Evolutionary conservation across 2,329 filamentous ascomycete species (phyloP).

Genomic region (Knufia petricola): DNA sequence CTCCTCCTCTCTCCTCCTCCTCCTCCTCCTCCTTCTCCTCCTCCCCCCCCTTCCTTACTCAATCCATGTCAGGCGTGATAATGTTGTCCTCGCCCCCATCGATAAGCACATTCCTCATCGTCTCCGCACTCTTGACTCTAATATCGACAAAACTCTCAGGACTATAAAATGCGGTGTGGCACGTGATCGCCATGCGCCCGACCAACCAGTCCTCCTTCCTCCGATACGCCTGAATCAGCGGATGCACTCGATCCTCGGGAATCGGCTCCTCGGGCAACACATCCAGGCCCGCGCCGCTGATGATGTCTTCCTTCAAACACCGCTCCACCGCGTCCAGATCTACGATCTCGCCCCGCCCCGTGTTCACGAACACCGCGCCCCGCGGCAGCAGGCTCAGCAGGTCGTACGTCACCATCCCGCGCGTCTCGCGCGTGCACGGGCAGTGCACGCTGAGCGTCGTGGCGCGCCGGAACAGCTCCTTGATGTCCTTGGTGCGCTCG

Average conservation of each 20-base stretch:
- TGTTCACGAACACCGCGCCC: conserved; percentile 56
- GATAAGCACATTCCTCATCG: conserved; percentile 21
- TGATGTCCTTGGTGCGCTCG: conserved; percentile 32
- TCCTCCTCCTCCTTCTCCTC: too few species aligned
- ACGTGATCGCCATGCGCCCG: conserved; percentile 18
- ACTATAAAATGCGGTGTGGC: conserved; percentile 21
- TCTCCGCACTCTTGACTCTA: conserved; percentile 18
- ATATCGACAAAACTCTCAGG: conserved; percentile 21
- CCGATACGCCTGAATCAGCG: conserved; percentile 19
- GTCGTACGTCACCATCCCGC: conserved; percentile 49
- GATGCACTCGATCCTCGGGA: conserved; percentile 16
- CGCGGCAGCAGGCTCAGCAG: conserved; percentile 49
- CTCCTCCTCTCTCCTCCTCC: too few species aligned
- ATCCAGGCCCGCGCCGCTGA: conserved; percentile 19
- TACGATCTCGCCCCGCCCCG: conserved; percentile 56
- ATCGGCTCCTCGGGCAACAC: conserved; percentile 21
- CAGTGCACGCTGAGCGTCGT: conserved; percentile 60
- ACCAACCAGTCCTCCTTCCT: conserved; percentile 18
- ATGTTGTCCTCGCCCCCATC: conserved; percentile 19
- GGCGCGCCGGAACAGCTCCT: conserved; percentile 44
- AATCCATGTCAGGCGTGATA: conserved; percentile 21
- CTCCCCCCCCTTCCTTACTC: too few species aligned
- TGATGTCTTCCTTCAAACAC: conserved; percentile 16
- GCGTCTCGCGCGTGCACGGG: conserved; percentile 51
- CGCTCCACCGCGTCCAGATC: conserved; percentile 45